phyloP scores from a whole-genome alignment of 371 early-diverging fungal genomes.

The Mortierella sp. region DNA sequence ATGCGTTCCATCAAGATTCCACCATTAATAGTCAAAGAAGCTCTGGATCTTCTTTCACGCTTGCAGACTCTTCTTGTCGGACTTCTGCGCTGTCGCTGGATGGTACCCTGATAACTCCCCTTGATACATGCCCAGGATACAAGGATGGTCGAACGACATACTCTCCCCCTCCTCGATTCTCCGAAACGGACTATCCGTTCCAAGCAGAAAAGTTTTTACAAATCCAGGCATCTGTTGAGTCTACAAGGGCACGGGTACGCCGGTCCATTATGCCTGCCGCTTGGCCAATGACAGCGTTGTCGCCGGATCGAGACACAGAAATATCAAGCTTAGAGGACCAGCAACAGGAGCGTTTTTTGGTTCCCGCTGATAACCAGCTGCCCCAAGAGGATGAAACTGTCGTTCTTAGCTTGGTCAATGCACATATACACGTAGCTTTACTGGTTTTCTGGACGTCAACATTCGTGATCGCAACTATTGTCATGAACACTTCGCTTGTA shows the following conservation, averaged over 20 bases:
- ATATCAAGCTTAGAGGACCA: too few relatives aligned
- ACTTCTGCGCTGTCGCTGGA: conserved; percentile 16
- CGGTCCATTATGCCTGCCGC: neutral
- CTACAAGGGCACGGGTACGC: neutral
- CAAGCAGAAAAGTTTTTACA: neutral
- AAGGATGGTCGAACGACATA: neutral
- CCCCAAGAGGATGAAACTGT: neutral
- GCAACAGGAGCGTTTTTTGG: too few relatives aligned
- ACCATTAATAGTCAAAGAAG: neutral
- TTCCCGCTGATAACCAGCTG: neutral
- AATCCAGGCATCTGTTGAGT: neutral
- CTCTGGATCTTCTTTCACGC: conserved; percentile 35
- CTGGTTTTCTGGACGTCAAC: conserved; percentile 4
- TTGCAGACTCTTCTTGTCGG: conserved; percentile 13
- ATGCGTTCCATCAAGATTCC: neutral
- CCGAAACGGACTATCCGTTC: neutral
- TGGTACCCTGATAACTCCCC: conserved; percentile 8
- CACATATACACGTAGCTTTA: neutral
- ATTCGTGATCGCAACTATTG: neutral
- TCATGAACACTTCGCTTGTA: neutral
- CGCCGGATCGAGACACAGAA: neutral
- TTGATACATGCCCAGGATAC: conserved; percentile 3
- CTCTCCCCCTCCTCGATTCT: neutral
- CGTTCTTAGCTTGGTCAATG: neutral
- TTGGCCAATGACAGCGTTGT: neutral